Base-by-base conservation (phyloP, 345 rosid species). In the Rhodomyrtus tomentosa region DNA sequence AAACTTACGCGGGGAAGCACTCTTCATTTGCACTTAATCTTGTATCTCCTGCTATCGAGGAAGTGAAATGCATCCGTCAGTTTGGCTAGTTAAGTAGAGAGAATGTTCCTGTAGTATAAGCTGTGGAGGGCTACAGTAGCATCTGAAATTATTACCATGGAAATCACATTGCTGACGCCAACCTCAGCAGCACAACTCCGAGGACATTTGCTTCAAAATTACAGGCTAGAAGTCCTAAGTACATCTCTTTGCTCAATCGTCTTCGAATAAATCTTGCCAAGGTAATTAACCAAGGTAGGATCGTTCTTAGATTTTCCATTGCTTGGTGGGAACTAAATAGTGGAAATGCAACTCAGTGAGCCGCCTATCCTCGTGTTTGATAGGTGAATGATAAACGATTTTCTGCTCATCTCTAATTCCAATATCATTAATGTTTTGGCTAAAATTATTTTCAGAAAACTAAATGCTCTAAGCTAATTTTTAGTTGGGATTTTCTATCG, bases 21-120 rank as follows among this genome's bases (percentile, higher is more conserved):
- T 96, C 99, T 83, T 98, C 99, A 99, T 98, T 98, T 90, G 98
- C 99, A 8, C 91, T 98, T 74, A 96, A 98, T 84, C 92, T 99
- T 25, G 89, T 90, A 42, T 90, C 94, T 86, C 99, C 98, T 52
- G 98, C 99, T 50, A 94, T 95, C 68, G 91, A 95, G 81, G 99
- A 98, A 89, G 98, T 96, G 76, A 98, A 93, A 92, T 98, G 99
- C 50, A 90, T 96, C 87, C 99, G 96, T 90, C 99, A 98, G 92
- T 95, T 98, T 91, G 99, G 96, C 87, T 98, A 98, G 97, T 92
- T 98, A 88, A 94, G 99, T 11, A 93, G 99, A 89, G 99, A 98
- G 92, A 98, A 96, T 87, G 99, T 98, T 85, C 99, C 99, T 24
- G 99, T 98, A 87, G 89, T 98, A 89, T 99, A 98, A 85, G 99